Base-by-base conservation (phyloP, 345 rosid species). In the Ricinus communis region DNA sequence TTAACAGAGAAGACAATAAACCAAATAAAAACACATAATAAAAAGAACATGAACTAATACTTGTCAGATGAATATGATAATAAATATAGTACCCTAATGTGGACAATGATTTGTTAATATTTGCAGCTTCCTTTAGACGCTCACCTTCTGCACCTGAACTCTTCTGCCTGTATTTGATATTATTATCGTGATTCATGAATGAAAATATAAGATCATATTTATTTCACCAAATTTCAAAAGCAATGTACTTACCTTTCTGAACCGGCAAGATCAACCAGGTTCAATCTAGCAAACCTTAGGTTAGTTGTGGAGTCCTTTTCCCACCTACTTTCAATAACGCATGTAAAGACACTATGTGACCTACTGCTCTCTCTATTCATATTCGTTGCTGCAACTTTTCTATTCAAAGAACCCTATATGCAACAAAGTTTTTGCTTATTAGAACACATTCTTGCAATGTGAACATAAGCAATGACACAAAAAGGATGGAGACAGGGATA, bases 101-200 rank as follows among this genome's bases (percentile, higher is more conserved):
- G 63, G 99, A 94, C 69, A 94, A 71, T 63, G 99, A 92, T 83
- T 92, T 94, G 81, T 94, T 94, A 79, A 94, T 94, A 71, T 74
- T 94, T 72, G 97, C 97, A 65, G 99, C 99, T 90, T 94, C 99
- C 75, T 92, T 94, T 55, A 94, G 74, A 62, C 99, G 97, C 56
- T 94, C 97, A 61, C 99, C 99, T 74, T 94, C 99, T 73, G 97
- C 97, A 66, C 99, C 99, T 63, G 99, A 94, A 74, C 68, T 87
- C 81, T 94, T 94, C 77, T 91, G 97, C 88, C 98, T 94, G 73
- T 74, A 69, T 70, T 49, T 63, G 70, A 63, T 60, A 36, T 63
- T 47, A 58, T 24, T 14, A 65, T 27, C 38, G 33, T 36, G 18
- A 22, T 45, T 47, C 51, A 71, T 21, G 22, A 47, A 65, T 11